phyloP scores from a whole-genome alignment of 306 rosid genomes.

The Crotalaria pallida region DNA sequence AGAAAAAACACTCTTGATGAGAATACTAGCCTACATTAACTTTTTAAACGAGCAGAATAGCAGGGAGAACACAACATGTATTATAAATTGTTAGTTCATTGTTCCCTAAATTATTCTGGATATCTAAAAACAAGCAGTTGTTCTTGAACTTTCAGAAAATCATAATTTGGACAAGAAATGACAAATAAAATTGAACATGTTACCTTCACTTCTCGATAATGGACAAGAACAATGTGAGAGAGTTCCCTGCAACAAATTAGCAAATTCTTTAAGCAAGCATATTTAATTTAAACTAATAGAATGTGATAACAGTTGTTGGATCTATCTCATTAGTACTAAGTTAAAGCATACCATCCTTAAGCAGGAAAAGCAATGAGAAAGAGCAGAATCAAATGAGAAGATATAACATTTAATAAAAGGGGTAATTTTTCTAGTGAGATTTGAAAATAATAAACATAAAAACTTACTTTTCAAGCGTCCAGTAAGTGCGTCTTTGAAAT shows the following conservation, averaged over 20 bases:
- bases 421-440: not conserved
- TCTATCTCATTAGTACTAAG: not conserved
- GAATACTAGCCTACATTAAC: not conserved
- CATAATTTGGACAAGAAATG: not conserved
- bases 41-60: not conserved
- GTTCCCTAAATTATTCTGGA: not conserved
- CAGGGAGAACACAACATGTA: not conserved
- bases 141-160: not conserved
- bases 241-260: slow-evolving; percentile 58
- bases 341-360: slow-evolving; percentile 11
- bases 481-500: slow-evolving; percentile 85
- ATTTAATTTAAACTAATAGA: slow-evolving; percentile 8
- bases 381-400: not conserved
- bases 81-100: not conserved
- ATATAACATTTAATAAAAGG: not conserved
- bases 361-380: not conserved
- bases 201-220: slow-evolving; percentile 79
- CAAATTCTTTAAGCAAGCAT: slow-evolving; percentile 19
- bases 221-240: slow-evolving; percentile 85
- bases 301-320: not conserved
- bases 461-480: slow-evolving; percentile 94
- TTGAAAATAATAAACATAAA: slow-evolving; percentile 11
- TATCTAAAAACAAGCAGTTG: not conserved
- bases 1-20: not conserved
- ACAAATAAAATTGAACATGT: not conserved